Base-by-base conservation (phyloP, 306 rosid species). In the Pyrus pyrifolia region DNA sequence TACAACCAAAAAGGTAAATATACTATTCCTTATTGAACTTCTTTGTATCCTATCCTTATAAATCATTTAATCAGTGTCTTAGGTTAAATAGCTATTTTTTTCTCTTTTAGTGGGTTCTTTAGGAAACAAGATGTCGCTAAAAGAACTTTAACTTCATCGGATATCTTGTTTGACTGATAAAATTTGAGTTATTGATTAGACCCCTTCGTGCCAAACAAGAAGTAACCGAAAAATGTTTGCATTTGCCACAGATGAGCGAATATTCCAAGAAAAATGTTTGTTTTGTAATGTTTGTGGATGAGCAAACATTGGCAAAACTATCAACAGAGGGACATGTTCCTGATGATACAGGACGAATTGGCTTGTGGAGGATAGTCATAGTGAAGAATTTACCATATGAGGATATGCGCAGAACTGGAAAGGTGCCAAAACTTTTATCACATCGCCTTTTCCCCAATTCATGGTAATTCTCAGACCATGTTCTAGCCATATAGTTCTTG, bases 321-420 rank as follows among this genome's bases (percentile, higher is more conserved):
- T 83, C 89, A 65, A 70, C 81, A 25, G 98, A 93, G 76, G 98
- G 98, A 77, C 83, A 79, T 78, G 57, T 67, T 86, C 97, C 96
- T 75, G 89, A 90, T 84, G 87, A 84, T 27, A 71, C 73, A 52
- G 97, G 98, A 84, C 42, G 73, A 59, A 67, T 93, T 73, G 98
- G 98, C 76, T 76, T 91, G 42, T 93, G 98, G 98, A 93, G 81
- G 86, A 61, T 91, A 30, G 86, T 91, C 78, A 64, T 89, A 44
- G 97, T 90, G 49, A 86, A 82, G 74, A 93, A 85, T 77, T 88
- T 91, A 80, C 98, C 96, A 30, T 93, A 86, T 78, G 80, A 83
- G 49, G 97, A 93, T 85, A 90, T 93, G 98, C 87, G 98, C 67
- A 90, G 96, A 88, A 90, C 96, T 18, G 98, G 98, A 81, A 94